A percentile compares a stretch with the other conserved stretches of the same genome.
Conservation (phyloP, 1,284 basidiomycete genomes). For the Puccinia horiana region DNA sequence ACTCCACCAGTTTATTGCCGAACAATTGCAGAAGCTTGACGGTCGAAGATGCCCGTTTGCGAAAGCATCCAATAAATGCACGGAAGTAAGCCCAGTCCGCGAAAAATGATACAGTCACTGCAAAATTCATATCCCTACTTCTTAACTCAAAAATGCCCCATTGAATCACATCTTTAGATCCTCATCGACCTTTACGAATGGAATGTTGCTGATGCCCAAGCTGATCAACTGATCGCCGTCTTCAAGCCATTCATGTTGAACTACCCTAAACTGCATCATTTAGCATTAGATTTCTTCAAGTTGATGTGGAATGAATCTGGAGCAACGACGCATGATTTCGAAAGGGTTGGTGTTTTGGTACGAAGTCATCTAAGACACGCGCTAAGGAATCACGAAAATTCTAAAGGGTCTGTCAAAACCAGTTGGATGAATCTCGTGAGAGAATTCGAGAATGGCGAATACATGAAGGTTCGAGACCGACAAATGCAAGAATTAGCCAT, state of each 20-base stretch:
- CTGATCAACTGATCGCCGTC: conserved; percentile 57
- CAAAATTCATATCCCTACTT: conserved; percentile 69
- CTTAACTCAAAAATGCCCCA: neutral
- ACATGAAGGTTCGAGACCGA: conserved; percentile 79
- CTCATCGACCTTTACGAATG: conserved; percentile 48
- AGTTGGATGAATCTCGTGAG: conserved; percentile 79
- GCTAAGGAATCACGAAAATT: conserved; percentile 40
- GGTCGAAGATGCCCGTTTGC: conserved; percentile 82
- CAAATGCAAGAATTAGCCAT: conserved; percentile 92
- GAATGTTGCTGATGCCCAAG: conserved; percentile 41
- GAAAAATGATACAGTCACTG: conserved; percentile 51
- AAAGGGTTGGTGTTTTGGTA: conserved; percentile 76
- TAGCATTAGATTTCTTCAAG: conserved; percentile 84
- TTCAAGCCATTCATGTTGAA: conserved; percentile 89
- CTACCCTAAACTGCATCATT: conserved; percentile 76
- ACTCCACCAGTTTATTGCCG: conserved; percentile 68
- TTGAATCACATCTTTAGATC: conserved; percentile 24
- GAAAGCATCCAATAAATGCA: conserved; percentile 80
- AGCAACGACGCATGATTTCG: conserved; percentile 75
- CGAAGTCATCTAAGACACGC: conserved; percentile 69
- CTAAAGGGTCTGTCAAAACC: conserved; percentile 9
- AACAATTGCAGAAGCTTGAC: conserved; percentile 76
- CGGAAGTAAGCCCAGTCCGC: conserved; percentile 67
- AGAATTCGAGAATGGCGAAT: conserved; percentile 82
- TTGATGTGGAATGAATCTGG: conserved; percentile 94